Base-by-base conservation (phyloP, 495 filamentous ascomycete species). In the Aspergillus campestris region DNA sequence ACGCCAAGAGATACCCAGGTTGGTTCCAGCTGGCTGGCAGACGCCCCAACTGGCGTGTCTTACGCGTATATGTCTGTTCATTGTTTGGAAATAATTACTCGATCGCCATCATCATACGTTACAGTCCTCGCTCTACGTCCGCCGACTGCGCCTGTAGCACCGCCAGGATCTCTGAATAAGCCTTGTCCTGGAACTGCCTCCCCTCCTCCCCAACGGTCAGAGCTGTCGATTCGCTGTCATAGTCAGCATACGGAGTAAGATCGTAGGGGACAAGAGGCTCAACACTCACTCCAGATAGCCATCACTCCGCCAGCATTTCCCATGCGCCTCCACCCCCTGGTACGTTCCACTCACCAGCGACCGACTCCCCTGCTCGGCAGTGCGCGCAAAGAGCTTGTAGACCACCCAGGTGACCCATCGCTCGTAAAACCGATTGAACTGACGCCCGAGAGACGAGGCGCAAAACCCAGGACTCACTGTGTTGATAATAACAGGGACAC, bases 331-430 rank as follows among this genome's bases (percentile, higher is more conserved):
- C 1, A 48, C 45, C 0, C 72, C 75, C 40, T 74, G 59, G 15
- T 63, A 54, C 3, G 71, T 71, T 1, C 67, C 74, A 42, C 71
- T 74, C n/a, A 78, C 72, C 14, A 79, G 45, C 10, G 67, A 67
- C 13, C 75, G 62, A 39, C 67, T 67, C 2, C 77, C 77, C 34
- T 72, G 62, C 47, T 80, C 75, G 0, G 69, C 55, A 2, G 64
- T 71, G 2, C 74, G 62, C 6, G 66, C 73, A 55, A 75, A 67
- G 5, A 76, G 35, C 41, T 53, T 60, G 32, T 64, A 60, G 34
- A 60, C 48, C 12, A 70, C n/a, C 60, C 62, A 66, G 2, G 63
- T 52, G 3, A 66, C 15, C 50, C 54, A 62, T 24, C 61, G 57
- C 44, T 66, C 61, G 39, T 67, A 67, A 41, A 67, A 64, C 31